phyloP scores from a whole-genome alignment of 2,329 filamentous ascomycete genomes.

The Cladorrhinum sp. region DNA sequence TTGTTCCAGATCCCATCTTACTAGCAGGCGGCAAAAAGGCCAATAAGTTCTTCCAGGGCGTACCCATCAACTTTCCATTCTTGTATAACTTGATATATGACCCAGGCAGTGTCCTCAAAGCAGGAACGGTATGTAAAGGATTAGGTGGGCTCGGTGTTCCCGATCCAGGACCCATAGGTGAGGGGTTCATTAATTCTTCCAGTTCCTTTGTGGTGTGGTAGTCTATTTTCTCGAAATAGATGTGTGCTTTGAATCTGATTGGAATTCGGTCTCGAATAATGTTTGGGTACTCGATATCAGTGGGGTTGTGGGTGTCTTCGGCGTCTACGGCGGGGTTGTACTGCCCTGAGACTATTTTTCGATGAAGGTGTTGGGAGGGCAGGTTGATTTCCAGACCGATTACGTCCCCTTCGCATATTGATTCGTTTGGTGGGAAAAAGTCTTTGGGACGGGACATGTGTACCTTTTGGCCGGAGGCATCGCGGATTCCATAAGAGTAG shows the following conservation, averaged over 20 bases:
- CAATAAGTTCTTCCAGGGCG: slow-evolving; percentile 81
- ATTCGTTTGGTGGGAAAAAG: slow-evolving; percentile 75
- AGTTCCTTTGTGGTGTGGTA: slow-evolving; percentile 85
- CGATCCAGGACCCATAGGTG: slow-evolving; percentile 43
- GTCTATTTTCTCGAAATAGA: slow-evolving; percentile 91
- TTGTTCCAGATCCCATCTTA: slow-evolving; percentile 44
- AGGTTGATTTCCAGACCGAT: slow-evolving; percentile 91
- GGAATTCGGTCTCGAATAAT: slow-evolving; percentile 94
- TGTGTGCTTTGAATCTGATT: slow-evolving; percentile 88
- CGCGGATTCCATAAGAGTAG: slow-evolving; percentile 91
- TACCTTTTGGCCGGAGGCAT: slow-evolving; percentile 85
- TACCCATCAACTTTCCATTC: slow-evolving; percentile 83
- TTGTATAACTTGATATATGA: slow-evolving; percentile 89
- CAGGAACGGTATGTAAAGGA: slow-evolving; percentile 68
- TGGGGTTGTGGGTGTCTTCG: slow-evolving; percentile 49
- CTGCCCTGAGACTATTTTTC: slow-evolving; percentile 80
- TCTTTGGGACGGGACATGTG: slow-evolving; percentile 92
- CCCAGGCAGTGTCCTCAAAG: slow-evolving; percentile 81
- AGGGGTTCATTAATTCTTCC: slow-evolving; percentile 76
- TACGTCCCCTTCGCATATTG: slow-evolving; percentile 85
- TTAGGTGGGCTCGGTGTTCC: slow-evolving; percentile 56
- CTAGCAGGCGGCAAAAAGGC: slow-evolving; percentile 91
- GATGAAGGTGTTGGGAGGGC: slow-evolving; percentile 79
- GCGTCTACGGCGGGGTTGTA: slow-evolving; percentile 84
- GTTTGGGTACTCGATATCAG: slow-evolving; percentile 59